Base-by-base conservation (phyloP, 2,329 filamentous ascomycete genomes). In the Niveomyces coronatus region DNA sequence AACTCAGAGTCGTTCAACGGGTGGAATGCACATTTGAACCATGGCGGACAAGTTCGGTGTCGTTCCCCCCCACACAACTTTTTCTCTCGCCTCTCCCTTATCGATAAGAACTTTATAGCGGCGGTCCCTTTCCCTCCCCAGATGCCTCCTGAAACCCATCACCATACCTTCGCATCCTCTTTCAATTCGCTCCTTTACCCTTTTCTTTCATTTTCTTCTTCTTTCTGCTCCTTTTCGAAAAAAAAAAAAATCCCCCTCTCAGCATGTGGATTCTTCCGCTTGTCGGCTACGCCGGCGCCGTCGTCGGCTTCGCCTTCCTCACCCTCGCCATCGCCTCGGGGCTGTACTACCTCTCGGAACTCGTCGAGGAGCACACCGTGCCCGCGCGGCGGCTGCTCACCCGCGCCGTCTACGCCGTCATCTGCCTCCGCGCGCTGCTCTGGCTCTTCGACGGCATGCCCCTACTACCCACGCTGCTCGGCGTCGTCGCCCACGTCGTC, bases 281-380 rank as follows among this genome's bases (percentile, higher is more conserved):
- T 30, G 68, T 98, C 53, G 91, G 91, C 53, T 95, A 94, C 55
- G 61, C 87, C 23, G 91, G 91, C 54, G 78, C 93, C 49, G 64
- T 87, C 46, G 67, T 94, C 44, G 89, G 89, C 57, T 98, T 98
- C 67, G 78, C 76, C 53, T 96, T 98, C 64, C 69, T 98, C 49
- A 96, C 91, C 15, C 71, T 98, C 44, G 87, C 89, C 40, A 96
- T 98, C 55, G 91, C 91, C 27, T 95, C 87, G n/a, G 91, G 91
- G 26, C 78, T 98, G 18, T 98, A 98, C 67, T 98, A 98, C 60
- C 81, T 98, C 38, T 95, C 89, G 17, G 91, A 98, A 61, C 79
- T 96, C 11, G 91, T 98, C 44, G 91, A 98, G 64, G 91, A 98
- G 61, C 89, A 98, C 57, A 95, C 89, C 4, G 89, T 96, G 9